These are phyloP conservation scores for Lichtheimia ramosa DNA, from an alignment of 371 early-diverging fungal genomes.

Conservation along the genomic window DNA sequence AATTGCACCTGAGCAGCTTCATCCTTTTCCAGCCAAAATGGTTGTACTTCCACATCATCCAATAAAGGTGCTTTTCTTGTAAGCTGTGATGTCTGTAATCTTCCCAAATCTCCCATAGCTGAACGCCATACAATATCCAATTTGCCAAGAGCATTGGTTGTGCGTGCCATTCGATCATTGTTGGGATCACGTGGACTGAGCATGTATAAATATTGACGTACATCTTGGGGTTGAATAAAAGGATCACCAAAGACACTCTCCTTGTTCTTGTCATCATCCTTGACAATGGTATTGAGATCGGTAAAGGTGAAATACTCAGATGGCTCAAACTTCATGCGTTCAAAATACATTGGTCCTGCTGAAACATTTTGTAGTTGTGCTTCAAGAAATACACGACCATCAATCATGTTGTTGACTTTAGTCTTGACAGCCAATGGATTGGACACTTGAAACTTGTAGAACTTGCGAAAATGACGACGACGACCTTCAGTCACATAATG, in stretches of 20 bases:
- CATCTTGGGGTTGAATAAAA: constrained; percentile 75
- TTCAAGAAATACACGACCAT: constrained; percentile 85
- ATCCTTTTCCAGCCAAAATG: constrained; percentile 41
- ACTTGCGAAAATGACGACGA: constrained; percentile 79
- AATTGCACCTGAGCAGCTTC: constrained; percentile 38
- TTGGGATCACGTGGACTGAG: constrained; percentile 64
- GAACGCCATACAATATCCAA: constrained; percentile 94
- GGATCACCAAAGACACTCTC: constrained; percentile 57
- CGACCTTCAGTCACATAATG: constrained; percentile 73
- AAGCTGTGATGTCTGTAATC: constrained; percentile 93
- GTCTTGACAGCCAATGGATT: constrained; percentile 97
- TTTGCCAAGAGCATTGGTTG: constrained; percentile 86
- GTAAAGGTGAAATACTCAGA: constrained; percentile 66
- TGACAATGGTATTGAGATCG: constrained; percentile 63
- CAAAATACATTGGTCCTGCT: constrained; percentile 78
- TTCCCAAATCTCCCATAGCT: constrained; percentile 81
- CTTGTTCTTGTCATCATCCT: neutral
- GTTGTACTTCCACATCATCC: constrained; percentile 76
- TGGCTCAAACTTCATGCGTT: constrained; percentile 86
- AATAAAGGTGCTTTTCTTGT: constrained; percentile 78
- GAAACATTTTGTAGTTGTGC: constrained; percentile 92
- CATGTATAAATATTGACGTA: constrained; percentile 89
- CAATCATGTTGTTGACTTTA: constrained; percentile 78
- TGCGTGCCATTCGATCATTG: constrained; percentile 63
- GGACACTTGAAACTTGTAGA: constrained; percentile 93